Conservation (phyloP, 257 asterid genomes). For the Primulina huaijiensis region DNA sequence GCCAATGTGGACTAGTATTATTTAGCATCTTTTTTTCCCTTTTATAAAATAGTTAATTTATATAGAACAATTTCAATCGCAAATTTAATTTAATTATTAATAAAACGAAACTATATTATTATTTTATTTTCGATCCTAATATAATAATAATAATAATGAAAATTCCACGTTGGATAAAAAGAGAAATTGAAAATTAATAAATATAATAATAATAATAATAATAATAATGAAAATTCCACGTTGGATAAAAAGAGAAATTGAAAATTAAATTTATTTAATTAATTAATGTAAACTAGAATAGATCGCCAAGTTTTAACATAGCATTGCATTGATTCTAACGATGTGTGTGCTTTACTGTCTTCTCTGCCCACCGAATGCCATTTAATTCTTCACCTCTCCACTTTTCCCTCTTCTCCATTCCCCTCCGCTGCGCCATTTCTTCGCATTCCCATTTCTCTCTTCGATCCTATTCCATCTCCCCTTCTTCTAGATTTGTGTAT, state of each 20-base stretch:
- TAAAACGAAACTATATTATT: too few relatives aligned
- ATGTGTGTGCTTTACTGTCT: constrained; percentile 21
- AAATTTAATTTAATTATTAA: too few relatives aligned
- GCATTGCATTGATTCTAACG: constrained; percentile 51
- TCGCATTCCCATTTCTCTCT: neutral
- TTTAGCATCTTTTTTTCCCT: too few relatives aligned
- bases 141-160: too few relatives aligned
- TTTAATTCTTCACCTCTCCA: constrained; percentile 32
- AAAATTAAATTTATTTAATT: too few relatives aligned
- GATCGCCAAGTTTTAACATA: constrained; percentile 58
- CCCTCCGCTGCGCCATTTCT: constrained; percentile 15
- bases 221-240: too few relatives aligned
- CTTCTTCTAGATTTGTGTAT: neutral
- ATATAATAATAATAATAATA: too few relatives aligned
- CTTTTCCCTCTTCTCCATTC: constrained; percentile 29
- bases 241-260: too few relatives aligned
- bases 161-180: neutral
- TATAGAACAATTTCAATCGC: too few relatives aligned
- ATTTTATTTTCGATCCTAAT: too few relatives aligned
- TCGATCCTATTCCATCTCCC: neutral
- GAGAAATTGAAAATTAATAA: too few relatives aligned
- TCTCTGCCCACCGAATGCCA: constrained; percentile 56
- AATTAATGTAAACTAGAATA: constrained; percentile 26
- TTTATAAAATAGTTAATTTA: too few relatives aligned
- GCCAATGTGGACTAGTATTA: neutral